Percentiles rank a stretch among this genome's conserved stretches.
These are phyloP conservation scores for Conringia planisiliqua DNA, from an alignment of 345 rosid genomes.

Conservation along the genomic window DNA sequence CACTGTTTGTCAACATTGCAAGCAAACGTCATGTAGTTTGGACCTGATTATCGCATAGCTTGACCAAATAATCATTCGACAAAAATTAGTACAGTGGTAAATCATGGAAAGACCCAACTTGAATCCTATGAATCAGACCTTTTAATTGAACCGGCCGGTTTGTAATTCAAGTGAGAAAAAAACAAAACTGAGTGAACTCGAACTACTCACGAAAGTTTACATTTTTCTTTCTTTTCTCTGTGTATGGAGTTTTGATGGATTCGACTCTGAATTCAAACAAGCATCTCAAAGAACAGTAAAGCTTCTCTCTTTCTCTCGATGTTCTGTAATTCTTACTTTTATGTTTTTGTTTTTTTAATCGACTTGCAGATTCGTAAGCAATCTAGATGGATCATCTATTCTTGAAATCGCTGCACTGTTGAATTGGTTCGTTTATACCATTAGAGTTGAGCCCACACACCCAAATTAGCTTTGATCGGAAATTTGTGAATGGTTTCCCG, in stretches of 20 bases:
- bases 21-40: not conserved
- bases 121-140: not conserved
- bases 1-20: not conserved
- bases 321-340: not conserved
- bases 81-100: not conserved
- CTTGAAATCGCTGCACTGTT: conserved; percentile 57
- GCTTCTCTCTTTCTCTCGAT: not conserved
- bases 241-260: conserved; percentile 35
- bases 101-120: not conserved
- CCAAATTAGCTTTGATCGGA: not conserved
- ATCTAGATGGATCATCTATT: conserved; percentile 77
- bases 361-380: conserved; percentile 72
- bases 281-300: conserved; percentile 77
- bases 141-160: not conserved
- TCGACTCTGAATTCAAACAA: conserved; percentile 65
- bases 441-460: not conserved
- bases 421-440: not conserved
- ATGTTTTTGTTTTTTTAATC: not conserved
- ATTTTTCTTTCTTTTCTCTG: not conserved
- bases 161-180: not conserved
- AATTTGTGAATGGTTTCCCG: conserved; percentile 28
- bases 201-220: not conserved
- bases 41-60: not conserved
- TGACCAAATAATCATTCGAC: not conserved
- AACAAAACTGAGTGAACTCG: not conserved